Base-by-base conservation (phyloP, 2,329 filamentous ascomycete genomes). In the Bipolaris sorokiniana region DNA sequence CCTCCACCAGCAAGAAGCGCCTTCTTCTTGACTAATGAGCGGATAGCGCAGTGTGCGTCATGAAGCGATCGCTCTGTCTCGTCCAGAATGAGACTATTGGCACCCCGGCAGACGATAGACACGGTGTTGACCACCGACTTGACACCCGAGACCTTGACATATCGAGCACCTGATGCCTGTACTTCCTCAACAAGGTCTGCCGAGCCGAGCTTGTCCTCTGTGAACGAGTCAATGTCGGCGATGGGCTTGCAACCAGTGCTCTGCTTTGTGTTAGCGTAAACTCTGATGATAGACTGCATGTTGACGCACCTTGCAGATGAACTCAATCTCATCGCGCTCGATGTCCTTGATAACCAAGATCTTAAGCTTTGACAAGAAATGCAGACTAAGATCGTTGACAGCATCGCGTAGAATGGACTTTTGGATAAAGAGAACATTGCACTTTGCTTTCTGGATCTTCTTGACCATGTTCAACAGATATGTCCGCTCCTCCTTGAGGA, bases 371-470 rank as follows among this genome's bases (percentile, higher is more conserved):
- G 95, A 92, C 64, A 99, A 85, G 85, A 99, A 99, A 81, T 99
- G 95, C 64, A 99, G 86, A 61, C 92, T 96, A 56, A 99, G 85
- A 71, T 99, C 95, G 82, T 99, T 99, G 77, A 99, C 93, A 34
- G 95, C 95, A 73, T 99, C 95, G 69, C 95, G 89, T 57, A 99
- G 87, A 69, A 99, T 99, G 13, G 94, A 98, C 82, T 99, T 99
- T 76, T 99, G 95, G 69, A 99, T 98, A 67, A 99, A 84, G 42
- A 98, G 88, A 41, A 99, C 95, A 72, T 99, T 99, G 82, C 95
- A 99, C 84, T 98, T 99, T 67, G 95, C 93, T 85, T 98, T 99
- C 83, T 98, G 97, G 80, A 99, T 99, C 86, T 98, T 99, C 87
- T 99, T 98, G 76, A 96, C 93, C 87, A 99, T 91, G 83, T 98